phyloP scores from a whole-genome alignment of 2,329 filamentous ascomycete species.

The Epichloe gansuensis region DNA sequence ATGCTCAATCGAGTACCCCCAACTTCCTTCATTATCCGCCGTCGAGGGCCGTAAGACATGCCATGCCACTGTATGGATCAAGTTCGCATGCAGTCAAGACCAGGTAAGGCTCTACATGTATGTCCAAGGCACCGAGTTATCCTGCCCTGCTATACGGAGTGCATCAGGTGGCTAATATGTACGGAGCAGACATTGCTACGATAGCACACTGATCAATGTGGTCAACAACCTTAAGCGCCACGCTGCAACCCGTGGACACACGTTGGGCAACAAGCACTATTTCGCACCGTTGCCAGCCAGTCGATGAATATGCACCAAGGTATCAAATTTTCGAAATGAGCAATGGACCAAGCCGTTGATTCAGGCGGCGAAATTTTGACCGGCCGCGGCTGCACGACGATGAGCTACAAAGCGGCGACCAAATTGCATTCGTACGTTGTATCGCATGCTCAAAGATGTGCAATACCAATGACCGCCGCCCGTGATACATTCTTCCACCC shows the following conservation, averaged over 20 bases:
- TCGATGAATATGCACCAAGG: background rate
- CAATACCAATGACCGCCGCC: background rate
- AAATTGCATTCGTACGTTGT: background rate
- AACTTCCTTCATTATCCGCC: too few species aligned
- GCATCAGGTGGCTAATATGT: too few species aligned
- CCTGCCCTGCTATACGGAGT: too few species aligned
- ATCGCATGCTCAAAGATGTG: background rate
- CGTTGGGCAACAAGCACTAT: background rate
- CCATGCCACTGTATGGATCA: too few species aligned
- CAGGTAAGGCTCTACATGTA: too few species aligned
- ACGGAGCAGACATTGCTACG: background rate
- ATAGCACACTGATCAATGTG: background rate
- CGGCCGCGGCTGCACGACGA: conserved; percentile 1
- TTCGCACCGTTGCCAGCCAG: background rate
- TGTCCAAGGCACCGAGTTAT: too few species aligned
- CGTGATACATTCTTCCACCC: background rate
- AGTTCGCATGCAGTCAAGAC: too few species aligned
- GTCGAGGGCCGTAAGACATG: too few species aligned
- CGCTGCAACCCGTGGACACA: background rate
- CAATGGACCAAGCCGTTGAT: background rate
- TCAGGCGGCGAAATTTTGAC: background rate
- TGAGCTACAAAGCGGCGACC: background rate
- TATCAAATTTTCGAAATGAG: background rate
- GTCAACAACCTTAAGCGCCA: background rate
- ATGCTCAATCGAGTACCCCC: too few species aligned